Evolutionary conservation across 768 basidiomycete species (phyloP), one percentile per base, ranked within the genome.

Genomic region (Lactifluus volemus): DNA sequence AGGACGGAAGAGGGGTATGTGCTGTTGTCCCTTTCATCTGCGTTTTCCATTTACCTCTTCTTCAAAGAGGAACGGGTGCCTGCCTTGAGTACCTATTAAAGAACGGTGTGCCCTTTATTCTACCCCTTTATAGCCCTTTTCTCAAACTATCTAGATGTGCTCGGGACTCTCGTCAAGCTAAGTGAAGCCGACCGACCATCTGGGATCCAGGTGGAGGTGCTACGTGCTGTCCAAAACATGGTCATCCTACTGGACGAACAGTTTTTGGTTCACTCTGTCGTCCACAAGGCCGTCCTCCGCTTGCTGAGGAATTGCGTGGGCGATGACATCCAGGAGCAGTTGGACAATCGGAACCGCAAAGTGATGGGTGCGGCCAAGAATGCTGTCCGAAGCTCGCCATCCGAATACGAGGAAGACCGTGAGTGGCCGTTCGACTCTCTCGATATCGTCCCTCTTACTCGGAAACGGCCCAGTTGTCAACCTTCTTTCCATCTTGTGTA

Each of bases 21-120:
- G 1, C 25, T 25, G 44, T 44, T 47, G n/a, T 54, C 19, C 19
- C 21, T 21, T 45, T 44, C 15, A 58, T 34, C 25, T 34, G 36
- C 41, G 34, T 63, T 21, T n/a, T 56, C 52, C 39, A 44, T 52
- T 55, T 30, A 49, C 58, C 51, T 48, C 25, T 39, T 8, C 32
- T 39, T 60, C 41, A 39, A 25, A 95, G 94, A 61, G 84, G 81
- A 12, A 94, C 93, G 9, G 95, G 95, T 42, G 85, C 80, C 34
- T 97, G 94, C 69, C 74, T 97, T 53, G 95, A 98, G 73, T 95
- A 92, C 71, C 80, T 96, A 29, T 74, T 98, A 36, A 92, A 92
- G 77, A 87, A 95, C 65, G 90, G 89, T 88, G 63, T 55, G 78
- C 66, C 25, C 44, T 34, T 51, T 12, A 34, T 32, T 32, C 36